Percentiles rank a stretch among this genome's conserved stretches.
Evolutionary conservation across 75 land plant genomes (phyloP).

Genomic region (Picea sitchensis): DNA sequence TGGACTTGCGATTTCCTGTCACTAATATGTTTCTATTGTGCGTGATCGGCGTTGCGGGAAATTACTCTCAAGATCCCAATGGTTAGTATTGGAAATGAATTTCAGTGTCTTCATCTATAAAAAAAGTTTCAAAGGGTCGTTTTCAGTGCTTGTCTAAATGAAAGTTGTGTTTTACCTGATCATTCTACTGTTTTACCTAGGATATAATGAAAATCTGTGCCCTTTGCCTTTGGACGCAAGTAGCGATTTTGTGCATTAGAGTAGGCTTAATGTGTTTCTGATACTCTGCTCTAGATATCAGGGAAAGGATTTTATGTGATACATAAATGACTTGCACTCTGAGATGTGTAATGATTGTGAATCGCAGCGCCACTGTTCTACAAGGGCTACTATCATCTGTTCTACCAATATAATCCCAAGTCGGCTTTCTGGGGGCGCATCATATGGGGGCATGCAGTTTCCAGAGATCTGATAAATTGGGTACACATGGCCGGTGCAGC

Average conservation of each 20-base stretch:
- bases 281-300: neutral
- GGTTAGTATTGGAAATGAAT: slow-evolving; percentile 6
- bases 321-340: too few species aligned
- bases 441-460: slow-evolving; percentile 53
- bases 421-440: slow-evolving; percentile 39
- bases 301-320: too few species aligned
- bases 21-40: neutral
- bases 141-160: too few species aligned
- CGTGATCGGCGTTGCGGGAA: neutral
- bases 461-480: slow-evolving; percentile 44
- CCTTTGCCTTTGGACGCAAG: too few species aligned
- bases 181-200: too few species aligned
- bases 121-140: too few species aligned
- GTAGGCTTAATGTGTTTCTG: too few species aligned
- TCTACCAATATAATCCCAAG: slow-evolving; percentile 48
- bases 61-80: slow-evolving; percentile 11
- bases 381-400: slow-evolving; percentile 47
- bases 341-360: neutral
- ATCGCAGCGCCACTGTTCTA: slow-evolving; percentile 44
- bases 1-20: too few species aligned
- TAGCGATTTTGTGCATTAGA: too few species aligned
- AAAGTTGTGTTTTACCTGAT: too few species aligned
- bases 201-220: too few species aligned
- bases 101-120: too few species aligned
- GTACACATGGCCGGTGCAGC: slow-evolving; percentile 24